Evolutionary conservation across 371 early-diverging fungal species (phyloP).

Genomic region (Apophysomyces sp.): DNA sequence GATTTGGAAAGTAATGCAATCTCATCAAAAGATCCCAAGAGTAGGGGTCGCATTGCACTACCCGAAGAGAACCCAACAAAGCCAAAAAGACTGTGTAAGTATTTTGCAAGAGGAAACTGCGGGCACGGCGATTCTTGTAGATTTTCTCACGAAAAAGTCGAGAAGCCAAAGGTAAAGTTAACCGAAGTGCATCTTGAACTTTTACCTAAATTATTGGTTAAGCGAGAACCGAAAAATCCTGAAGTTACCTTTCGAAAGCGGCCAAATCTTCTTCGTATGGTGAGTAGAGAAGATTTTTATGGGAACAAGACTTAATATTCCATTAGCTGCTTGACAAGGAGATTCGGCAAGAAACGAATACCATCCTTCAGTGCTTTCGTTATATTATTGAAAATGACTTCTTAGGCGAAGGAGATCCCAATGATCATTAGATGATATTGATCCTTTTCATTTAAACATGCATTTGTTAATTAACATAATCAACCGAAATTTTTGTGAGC

Average conservation of each 20-base stretch:
- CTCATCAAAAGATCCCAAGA: slow-evolving; percentile 53
- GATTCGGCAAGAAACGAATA: slow-evolving; percentile 52
- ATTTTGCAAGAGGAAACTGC: slow-evolving; percentile 48
- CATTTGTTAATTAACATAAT: not conserved
- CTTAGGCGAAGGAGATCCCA: not conserved
- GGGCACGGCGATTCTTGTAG: slow-evolving; percentile 44
- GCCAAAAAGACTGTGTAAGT: slow-evolving; percentile 38
- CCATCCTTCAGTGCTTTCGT: slow-evolving; percentile 48
- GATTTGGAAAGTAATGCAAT: slow-evolving; percentile 53
- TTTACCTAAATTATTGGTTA: not conserved
- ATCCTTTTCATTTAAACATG: too few relatives aligned
- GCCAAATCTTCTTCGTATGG: slow-evolving; percentile 49
- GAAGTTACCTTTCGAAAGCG: slow-evolving; percentile 24
- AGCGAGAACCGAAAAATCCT: slow-evolving; percentile 21
- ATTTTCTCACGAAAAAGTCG: slow-evolving; percentile 48
- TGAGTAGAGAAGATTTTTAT: slow-evolving; percentile 5
- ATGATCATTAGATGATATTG: not conserved
- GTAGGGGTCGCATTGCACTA: slow-evolving; percentile 39
- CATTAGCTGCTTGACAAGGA: slow-evolving; percentile 50
- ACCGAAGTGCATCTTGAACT: not conserved
- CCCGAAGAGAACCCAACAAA: slow-evolving; percentile 21
- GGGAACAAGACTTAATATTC: not conserved
- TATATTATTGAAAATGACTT: slow-evolving; percentile 40
- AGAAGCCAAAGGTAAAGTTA: not conserved
- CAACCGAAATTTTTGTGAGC: too few relatives aligned